A percentile compares a stretch with the other conserved stretches of the same genome.
Conservation (phyloP, 495 filamentous ascomycete species). For the Neurospora hispaniola region DNA sequence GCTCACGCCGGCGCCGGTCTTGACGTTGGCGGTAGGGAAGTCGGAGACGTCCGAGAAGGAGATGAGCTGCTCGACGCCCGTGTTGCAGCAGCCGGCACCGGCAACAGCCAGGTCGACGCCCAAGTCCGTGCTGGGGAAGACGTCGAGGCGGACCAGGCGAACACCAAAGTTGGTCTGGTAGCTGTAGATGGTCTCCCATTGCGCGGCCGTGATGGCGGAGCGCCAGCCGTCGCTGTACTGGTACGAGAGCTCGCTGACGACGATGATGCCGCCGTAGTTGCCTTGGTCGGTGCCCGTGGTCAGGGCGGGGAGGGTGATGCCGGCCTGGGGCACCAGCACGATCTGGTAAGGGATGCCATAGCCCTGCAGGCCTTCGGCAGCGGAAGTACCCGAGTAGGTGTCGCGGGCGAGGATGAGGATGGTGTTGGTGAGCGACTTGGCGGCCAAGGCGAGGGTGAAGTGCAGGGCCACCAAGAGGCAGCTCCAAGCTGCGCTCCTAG, state of each 20-base stretch:
- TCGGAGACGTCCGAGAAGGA: slow-evolving; percentile 37
- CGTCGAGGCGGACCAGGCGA: slow-evolving; percentile 51
- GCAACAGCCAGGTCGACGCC: slow-evolving; percentile 22
- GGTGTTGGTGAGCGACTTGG: slow-evolving; percentile 26
- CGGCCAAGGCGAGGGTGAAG: slow-evolving; percentile 4
- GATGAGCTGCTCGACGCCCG: slow-evolving; percentile 41
- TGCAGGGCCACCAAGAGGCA: not conserved
- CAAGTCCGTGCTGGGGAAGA: slow-evolving; percentile 42
- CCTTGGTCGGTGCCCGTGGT: slow-evolving; percentile 33
- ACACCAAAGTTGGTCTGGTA: slow-evolving; percentile 50
- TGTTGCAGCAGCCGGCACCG: slow-evolving; percentile 27
- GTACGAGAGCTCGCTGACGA: slow-evolving; percentile 47
- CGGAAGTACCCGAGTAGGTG: slow-evolving; percentile 31
- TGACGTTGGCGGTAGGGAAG: slow-evolving; percentile 42
- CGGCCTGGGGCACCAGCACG: slow-evolving; percentile 42
- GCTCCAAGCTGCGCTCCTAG: not conserved
- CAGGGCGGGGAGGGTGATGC: slow-evolving; percentile 40
- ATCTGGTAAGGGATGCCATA: slow-evolving; percentile 52
- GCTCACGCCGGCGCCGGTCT: slow-evolving; percentile 20
- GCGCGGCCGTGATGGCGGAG: slow-evolving; percentile 45
- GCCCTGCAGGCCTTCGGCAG: slow-evolving; percentile 45
- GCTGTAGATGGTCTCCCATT: slow-evolving; percentile 46
- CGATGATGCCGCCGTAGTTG: slow-evolving; percentile 49
- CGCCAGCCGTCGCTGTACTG: slow-evolving; percentile 37
- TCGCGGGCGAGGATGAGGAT: slow-evolving; percentile 51